Evolutionary conservation across 768 basidiomycete species (phyloP).

Genomic region (Auricularia auricula-judae): DNA sequence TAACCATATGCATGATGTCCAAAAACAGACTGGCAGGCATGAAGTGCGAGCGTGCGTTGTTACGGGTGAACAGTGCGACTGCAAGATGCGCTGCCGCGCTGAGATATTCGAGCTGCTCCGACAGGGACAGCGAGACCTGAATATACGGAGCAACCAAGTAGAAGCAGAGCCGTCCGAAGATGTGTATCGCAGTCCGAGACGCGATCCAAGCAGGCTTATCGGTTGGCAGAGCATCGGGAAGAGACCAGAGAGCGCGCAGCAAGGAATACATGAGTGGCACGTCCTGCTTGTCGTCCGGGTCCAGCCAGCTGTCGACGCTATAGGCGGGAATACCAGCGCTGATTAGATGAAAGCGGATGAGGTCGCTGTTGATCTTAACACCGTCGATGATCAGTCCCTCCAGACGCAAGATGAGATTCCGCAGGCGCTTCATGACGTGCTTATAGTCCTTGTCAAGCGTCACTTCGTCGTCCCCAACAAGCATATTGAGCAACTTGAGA

Average conservation of each 20-base stretch:
- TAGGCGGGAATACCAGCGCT: not conserved
- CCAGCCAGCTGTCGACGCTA: conserved; percentile 8
- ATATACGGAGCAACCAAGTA: conserved; percentile 22
- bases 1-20: conserved; percentile 28
- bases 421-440: conserved; percentile 23
- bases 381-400: conserved; percentile 15
- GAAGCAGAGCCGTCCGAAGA: conserved; percentile 13
- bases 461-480: conserved; percentile 23
- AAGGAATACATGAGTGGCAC: conserved; percentile 18
- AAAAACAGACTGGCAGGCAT: conserved; percentile 19
- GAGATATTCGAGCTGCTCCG: conserved; percentile 23
- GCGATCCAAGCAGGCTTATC: conserved; percentile 11
- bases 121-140: conserved; percentile 18
- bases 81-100: conserved; percentile 23
- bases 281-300: conserved; percentile 23
- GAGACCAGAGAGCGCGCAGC: conserved; percentile 16
- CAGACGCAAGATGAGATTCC: conserved; percentile 19
- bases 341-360: conserved; percentile 16
- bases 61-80: conserved; percentile 10
- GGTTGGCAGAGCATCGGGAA: conserved; percentile 8
- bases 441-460: conserved; percentile 26
- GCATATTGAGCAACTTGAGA: conserved; percentile 16
- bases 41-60: conserved; percentile 10
- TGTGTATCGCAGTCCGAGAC: conserved; percentile 14
- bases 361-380: conserved; percentile 14